phyloP scores from a whole-genome alignment of 1,139 yeast genomes.

The Nakaseomyces nivariensis region DNA sequence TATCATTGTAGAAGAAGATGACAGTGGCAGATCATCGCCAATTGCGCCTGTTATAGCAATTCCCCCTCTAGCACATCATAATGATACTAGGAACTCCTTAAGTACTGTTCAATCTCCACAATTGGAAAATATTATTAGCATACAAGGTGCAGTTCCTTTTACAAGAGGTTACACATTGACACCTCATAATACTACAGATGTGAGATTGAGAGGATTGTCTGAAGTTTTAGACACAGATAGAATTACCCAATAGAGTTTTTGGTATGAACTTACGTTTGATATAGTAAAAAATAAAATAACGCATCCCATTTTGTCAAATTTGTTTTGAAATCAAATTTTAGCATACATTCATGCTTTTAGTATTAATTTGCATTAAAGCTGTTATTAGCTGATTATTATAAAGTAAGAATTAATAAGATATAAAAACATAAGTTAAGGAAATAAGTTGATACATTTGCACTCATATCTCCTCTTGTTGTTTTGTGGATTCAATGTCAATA shows the following conservation, averaged over 20 bases:
- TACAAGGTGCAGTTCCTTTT: slow-evolving; percentile 26
- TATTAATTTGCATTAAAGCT: neutral
- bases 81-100: slow-evolving; percentile 10
- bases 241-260: slow-evolving; percentile 23
- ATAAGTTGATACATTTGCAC: too few relatives aligned
- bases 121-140: slow-evolving; percentile 22
- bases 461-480: too few relatives aligned
- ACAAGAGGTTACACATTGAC: slow-evolving; percentile 19
- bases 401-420: too few relatives aligned
- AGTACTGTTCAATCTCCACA: slow-evolving; percentile 21
- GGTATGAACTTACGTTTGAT: neutral
- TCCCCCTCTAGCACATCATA: slow-evolving; percentile 18
- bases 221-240: slow-evolving; percentile 25
- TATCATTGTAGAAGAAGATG: slow-evolving; percentile 5
- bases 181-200: slow-evolving; percentile 25
- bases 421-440: too few relatives aligned
- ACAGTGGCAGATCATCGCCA: neutral
- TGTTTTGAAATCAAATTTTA: neutral
- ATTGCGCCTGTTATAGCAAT: slow-evolving; percentile 1
- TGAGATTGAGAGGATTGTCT: slow-evolving; percentile 17
- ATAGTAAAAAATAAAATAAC: neutral
- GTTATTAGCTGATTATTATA: too few relatives aligned
- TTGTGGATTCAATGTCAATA: too few relatives aligned
- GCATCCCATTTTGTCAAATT: neutral
- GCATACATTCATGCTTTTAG: neutral